Base-by-base conservation (phyloP, 2,329 filamentous ascomycete species). In the Colletotrichum sp. region DNA sequence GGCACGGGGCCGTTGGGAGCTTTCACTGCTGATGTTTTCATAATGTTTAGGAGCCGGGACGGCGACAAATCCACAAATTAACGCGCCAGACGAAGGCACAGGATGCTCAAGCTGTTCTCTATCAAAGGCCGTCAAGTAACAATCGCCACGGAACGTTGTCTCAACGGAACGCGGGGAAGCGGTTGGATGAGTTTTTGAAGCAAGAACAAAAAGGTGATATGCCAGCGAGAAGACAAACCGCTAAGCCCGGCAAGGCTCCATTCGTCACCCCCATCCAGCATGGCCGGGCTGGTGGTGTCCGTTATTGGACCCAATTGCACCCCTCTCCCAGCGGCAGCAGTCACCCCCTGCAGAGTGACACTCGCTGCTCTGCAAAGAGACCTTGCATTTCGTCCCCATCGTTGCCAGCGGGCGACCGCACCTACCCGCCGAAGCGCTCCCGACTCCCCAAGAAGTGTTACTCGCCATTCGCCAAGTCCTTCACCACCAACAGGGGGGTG, bases 161-260 rank as follows among this genome's bases (percentile, higher is more conserved):
- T 64, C 70, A 38, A 26, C 18, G 16, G 38, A 69, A 65, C 64
- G 70, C 70, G 73, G 73, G 70, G 73, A 73, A 73, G 43, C 56
- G 48, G 62, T 48, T 66, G 26, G 34, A 69, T 67, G 68, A 38
- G 58, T 68, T 73, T 75, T 68, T 60, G 70, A 72, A 68, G 48
- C 43, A 48, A 73, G 48, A 60, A 58, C 43, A 38, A 73, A 75
- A 48, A 48, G 73, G 70, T 58, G 65, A 34, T 65, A 58, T 65
- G 30, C 70, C 43, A 48, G 58, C 61, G 64, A 30, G 36, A 66
- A 73, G 32, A 64, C 56, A 65, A 60, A 68, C 70, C 70, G 58
- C 73, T 76, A 76, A 69, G 73, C 73, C 73, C 58, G 65, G 70
- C 70, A 76, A 73, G 73, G 73, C 64, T 73, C 65, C 56, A 30